These are phyloP conservation scores for Globisporangium nagaii DNA, from an alignment of 352 stramenopile genomes.

Conservation along the genomic window DNA sequence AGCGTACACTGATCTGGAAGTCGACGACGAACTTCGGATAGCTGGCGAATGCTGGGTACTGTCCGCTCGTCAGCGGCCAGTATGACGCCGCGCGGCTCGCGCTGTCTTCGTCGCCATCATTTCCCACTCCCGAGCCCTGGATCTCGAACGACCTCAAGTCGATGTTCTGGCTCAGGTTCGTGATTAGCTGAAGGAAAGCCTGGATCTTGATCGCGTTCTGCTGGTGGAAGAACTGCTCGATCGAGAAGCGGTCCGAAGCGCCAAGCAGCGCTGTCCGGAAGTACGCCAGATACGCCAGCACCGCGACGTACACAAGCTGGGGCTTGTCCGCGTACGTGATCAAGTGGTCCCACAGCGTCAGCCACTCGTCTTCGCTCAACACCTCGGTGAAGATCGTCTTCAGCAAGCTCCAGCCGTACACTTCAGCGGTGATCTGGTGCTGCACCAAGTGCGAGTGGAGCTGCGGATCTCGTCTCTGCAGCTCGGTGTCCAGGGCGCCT, in stretches of 20 bases:
- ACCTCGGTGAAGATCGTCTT: slow-evolving; percentile 88
- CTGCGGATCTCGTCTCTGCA: slow-evolving; percentile 63
- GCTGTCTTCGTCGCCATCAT: not conserved
- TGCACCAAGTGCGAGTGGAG: slow-evolving; percentile 76
- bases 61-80: slow-evolving; percentile 60
- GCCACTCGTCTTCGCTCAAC: slow-evolving; percentile 82
- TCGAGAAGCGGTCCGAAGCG: slow-evolving; percentile 44
- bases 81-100: slow-evolving; percentile 7
- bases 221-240: slow-evolving; percentile 84
- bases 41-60: slow-evolving; percentile 77
- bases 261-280: slow-evolving; percentile 59
- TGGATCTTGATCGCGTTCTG: slow-evolving; percentile 79
- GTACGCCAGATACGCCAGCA: slow-evolving; percentile 70
- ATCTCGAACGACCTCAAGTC: slow-evolving; percentile 25
- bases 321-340: slow-evolving; percentile 69
- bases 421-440: slow-evolving; percentile 49
- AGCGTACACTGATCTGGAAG: slow-evolving; percentile 80
- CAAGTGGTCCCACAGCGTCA: slow-evolving; percentile 86
- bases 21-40: slow-evolving; percentile 82
- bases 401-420: slow-evolving; percentile 84
- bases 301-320: slow-evolving; percentile 51
- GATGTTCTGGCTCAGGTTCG: slow-evolving; percentile 42
- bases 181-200: slow-evolving; percentile 60
- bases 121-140: slow-evolving; percentile 1
- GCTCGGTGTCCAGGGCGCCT: slow-evolving; percentile 54